phyloP scores from a whole-genome alignment of 768 basidiomycete species.

The Leccinum rimulosum region DNA sequence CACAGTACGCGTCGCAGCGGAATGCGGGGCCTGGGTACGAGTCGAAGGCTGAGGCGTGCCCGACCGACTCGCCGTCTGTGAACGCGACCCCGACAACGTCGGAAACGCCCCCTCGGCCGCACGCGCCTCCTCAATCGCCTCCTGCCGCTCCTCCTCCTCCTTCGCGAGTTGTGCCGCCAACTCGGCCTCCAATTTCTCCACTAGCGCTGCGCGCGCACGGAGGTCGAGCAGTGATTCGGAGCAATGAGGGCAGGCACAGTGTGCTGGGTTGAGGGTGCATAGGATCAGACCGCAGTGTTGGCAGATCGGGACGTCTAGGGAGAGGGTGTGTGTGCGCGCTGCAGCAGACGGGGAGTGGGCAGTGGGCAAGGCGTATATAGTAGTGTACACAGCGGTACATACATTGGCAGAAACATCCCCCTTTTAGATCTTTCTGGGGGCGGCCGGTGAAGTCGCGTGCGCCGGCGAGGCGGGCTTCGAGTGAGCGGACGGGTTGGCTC shows the following conservation, averaged over 20 bases:
- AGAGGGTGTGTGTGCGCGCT: constrained; percentile 62
- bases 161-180: constrained; percentile 41
- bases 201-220: constrained; percentile 34
- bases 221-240: constrained; percentile 36
- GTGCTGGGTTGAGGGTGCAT: constrained; percentile 54
- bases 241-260: constrained; percentile 57
- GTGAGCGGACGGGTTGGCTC: constrained; percentile 45
- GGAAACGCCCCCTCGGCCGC: constrained; percentile 63
- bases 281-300: constrained; percentile 59
- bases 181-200: constrained; percentile 43
- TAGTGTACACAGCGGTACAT: background rate
- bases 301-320: constrained; percentile 55
- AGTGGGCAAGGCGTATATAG: background rate
- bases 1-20: constrained; percentile 51
- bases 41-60: background rate
- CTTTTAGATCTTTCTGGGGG: constrained; percentile 48
- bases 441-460: constrained; percentile 35
- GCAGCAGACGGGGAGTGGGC: background rate
- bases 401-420: constrained; percentile 72
- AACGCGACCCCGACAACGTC: constrained; percentile 33
- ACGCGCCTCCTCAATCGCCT: constrained; percentile 45
- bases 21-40: background rate
- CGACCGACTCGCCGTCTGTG: constrained; percentile 3
- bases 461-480: constrained; percentile 48
- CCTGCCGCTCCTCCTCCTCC: constrained; percentile 50